These are phyloP conservation scores for Pleurotus ostreatus DNA, from an alignment of 768 basidiomycete genomes.

Conservation along the genomic window DNA sequence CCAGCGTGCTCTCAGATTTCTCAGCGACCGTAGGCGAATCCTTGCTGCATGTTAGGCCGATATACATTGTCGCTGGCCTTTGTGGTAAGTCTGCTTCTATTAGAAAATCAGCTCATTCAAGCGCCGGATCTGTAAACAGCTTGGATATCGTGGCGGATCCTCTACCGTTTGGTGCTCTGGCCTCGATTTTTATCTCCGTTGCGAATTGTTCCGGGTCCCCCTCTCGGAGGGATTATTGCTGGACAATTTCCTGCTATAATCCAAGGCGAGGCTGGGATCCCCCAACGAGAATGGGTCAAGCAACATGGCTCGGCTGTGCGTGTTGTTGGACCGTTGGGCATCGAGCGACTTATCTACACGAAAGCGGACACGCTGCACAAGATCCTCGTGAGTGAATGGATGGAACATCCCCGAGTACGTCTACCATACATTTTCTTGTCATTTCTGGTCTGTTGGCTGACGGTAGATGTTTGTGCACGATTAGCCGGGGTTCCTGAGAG, in stretches of 20 bases:
- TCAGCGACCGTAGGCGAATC: not conserved
- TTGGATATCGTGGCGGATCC: not conserved
- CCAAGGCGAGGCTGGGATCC: slow-evolving; percentile 34
- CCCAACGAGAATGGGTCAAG: slow-evolving; percentile 44
- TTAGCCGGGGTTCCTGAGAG: slow-evolving; percentile 40
- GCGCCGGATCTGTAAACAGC: not conserved
- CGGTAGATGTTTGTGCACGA: no score
- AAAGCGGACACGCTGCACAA: slow-evolving; percentile 41
- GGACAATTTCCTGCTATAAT: slow-evolving; percentile 38
- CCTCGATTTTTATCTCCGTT: slow-evolving; percentile 33
- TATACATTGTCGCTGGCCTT: not conserved
- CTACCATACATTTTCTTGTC: not conserved
- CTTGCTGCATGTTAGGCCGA: not conserved
- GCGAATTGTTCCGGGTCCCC: slow-evolving; percentile 33
- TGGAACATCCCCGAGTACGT: slow-evolving; percentile 39
- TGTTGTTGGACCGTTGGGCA: slow-evolving; percentile 39
- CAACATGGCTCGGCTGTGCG: slow-evolving; percentile 40
- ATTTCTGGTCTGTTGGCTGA: no score
- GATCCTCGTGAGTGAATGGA: slow-evolving; percentile 40
- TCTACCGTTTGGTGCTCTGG: slow-evolving; percentile 27
- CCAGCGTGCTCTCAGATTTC: not conserved
- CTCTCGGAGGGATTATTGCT: slow-evolving; percentile 24
- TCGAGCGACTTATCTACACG: slow-evolving; percentile 41
- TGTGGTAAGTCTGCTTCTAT: not conserved
- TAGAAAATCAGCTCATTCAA: not conserved